phyloP scores from a whole-genome alignment of 2,329 filamentous ascomycete species.

The Pseudopyricularia javanii region DNA sequence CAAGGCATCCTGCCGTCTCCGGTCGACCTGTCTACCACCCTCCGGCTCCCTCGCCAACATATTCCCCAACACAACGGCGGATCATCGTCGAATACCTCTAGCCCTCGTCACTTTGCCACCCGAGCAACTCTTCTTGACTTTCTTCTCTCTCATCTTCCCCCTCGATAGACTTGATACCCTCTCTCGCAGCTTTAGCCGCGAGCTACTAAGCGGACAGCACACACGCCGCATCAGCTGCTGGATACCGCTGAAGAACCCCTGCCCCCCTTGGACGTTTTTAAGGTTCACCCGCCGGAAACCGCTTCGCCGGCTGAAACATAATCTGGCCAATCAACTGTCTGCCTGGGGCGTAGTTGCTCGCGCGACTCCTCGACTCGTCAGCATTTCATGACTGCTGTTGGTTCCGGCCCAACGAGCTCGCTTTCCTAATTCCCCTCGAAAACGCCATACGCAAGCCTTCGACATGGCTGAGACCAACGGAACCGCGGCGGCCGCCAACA shows the following conservation, averaged over 20 bases:
- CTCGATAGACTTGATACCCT: conserved; percentile 2
- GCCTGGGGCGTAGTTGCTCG: conserved; percentile 3
- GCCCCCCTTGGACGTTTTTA: background rate
- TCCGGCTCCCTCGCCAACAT: background rate
- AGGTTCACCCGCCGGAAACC: background rate
- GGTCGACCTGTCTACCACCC: background rate
- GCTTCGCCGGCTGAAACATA: background rate
- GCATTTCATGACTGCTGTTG: conserved; percentile 1
- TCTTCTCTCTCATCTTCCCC: background rate
- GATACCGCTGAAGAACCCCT: background rate
- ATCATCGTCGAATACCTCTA: background rate
- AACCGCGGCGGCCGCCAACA: conserved; percentile 24
- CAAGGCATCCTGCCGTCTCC: background rate
- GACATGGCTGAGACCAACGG: conserved; percentile 37
- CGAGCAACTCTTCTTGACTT: background rate
- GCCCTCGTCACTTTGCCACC: background rate
- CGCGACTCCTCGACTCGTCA: background rate
- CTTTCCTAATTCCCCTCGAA: background rate
- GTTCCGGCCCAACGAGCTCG: background rate
- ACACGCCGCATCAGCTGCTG: too few relatives aligned
- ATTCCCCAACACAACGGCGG: background rate
- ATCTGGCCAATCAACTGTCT: background rate
- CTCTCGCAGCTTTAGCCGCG: too few relatives aligned
- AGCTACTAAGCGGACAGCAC: too few relatives aligned
- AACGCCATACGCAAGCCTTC: conserved; percentile 5